A percentile compares a stretch with the other conserved stretches of the same genome.
Evolutionary conservation across 768 basidiomycete genomes (phyloP).

Genomic region (Amanita exitialis): DNA sequence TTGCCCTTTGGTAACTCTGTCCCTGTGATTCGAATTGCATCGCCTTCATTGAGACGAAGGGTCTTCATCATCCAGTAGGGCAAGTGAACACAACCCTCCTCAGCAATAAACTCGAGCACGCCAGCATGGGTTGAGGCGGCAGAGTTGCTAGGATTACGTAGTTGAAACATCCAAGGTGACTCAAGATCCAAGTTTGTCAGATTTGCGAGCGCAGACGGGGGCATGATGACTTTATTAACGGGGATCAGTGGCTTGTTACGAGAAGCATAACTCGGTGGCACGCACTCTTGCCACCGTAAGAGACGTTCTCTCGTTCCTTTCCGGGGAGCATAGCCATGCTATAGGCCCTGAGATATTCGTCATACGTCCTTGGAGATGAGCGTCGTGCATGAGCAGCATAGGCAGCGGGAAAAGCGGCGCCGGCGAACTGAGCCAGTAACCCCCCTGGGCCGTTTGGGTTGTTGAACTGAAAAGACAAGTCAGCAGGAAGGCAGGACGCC

Average conservation of each 20-base stretch:
- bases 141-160: conserved; percentile 82
- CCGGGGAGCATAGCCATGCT: conserved; percentile 92
- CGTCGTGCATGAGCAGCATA: conserved; percentile 36
- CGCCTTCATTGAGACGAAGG: conserved; percentile 85
- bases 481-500: conserved; percentile 3
- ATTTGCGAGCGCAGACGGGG: conserved; percentile 85
- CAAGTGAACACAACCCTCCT: conserved; percentile 90
- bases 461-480: conserved; percentile 23
- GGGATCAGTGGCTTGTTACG: background rate
- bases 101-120: conserved; percentile 97
- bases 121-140: conserved; percentile 90
- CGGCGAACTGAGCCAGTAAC: conserved; percentile 57
- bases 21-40: conserved; percentile 88
- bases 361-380: conserved; percentile 66
- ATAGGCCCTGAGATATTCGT: conserved; percentile 91
- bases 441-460: conserved; percentile 45
- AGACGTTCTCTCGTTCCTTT: conserved; percentile 79
- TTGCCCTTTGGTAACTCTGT: conserved; percentile 86
- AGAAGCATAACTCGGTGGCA: conserved; percentile 11
- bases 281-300: conserved; percentile 94
- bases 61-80: conserved; percentile 99
- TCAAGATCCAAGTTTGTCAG: conserved; percentile 83
- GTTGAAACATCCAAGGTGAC: conserved; percentile 91
- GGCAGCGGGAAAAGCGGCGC: conserved; percentile 50
- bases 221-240: conserved; percentile 77